Conservation (phyloP, 1,284 basidiomycete species). For the Moniliophthora roreri region DNA sequence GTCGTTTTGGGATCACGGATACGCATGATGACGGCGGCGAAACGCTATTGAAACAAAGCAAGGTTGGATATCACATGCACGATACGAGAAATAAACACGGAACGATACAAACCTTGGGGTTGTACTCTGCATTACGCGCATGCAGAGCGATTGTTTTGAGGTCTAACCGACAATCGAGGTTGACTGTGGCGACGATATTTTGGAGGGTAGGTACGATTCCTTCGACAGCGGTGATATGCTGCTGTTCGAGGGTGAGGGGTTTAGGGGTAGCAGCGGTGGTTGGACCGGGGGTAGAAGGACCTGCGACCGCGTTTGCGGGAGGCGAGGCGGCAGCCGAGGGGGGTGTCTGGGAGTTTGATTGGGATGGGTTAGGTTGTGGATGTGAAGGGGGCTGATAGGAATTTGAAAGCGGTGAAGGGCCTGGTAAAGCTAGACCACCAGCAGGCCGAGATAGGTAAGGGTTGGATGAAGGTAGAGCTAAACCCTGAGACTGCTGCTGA, state of each 20-base stretch:
- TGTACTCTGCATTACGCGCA: conserved; percentile 98
- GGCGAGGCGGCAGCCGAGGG: conserved; percentile 24
- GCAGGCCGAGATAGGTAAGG: conserved; percentile 12
- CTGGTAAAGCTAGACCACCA: conserved; percentile 44
- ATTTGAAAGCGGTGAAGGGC: conserved; percentile 46
- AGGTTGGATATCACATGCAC: conserved; percentile 64
- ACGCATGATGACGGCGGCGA: conserved; percentile 99
- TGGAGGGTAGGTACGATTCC: conserved; percentile 94
- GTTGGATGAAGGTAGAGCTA: conserved; percentile 12
- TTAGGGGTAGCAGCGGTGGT: conserved; percentile 31
- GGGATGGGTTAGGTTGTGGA: conserved; percentile 20
- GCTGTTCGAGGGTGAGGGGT: conserved; percentile 80
- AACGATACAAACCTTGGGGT: conserved; percentile 91
- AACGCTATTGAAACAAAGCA: conserved; percentile 80
- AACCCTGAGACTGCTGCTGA: conserved; percentile 33
- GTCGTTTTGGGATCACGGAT: conserved; percentile 99
- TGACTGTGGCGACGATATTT: conserved; percentile 99
- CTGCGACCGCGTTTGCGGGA: conserved; percentile 15
- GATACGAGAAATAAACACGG: conserved; percentile 32
- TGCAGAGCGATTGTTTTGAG: conserved; percentile 99
- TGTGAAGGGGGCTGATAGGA: conserved; percentile 38
- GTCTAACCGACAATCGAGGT: conserved; percentile 95
- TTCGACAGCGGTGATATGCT: conserved; percentile 92
- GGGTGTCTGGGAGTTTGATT: conserved; percentile 33
- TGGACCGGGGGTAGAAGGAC: conserved; percentile 34